A percentile compares a stretch with the other conserved stretches of the same genome.
Evolutionary conservation across 768 basidiomycete species (phyloP).

Genomic region (Kwoniella sp.): DNA sequence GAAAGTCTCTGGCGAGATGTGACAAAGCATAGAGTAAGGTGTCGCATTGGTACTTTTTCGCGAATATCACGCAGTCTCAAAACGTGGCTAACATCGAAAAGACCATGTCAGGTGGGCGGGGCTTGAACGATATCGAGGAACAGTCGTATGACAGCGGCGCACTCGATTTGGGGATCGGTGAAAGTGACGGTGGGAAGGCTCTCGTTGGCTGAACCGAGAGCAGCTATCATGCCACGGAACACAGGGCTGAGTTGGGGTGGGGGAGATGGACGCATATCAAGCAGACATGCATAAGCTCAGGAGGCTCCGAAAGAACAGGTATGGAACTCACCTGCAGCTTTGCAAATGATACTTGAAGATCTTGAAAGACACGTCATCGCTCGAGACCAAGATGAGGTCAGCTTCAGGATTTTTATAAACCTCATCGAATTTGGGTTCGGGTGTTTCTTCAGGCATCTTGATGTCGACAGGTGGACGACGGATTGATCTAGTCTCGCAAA

Average conservation of each 20-base stretch:
- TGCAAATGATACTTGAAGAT: slow-evolving; percentile 4
- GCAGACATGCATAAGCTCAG: no score
- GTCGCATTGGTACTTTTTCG: not conserved
- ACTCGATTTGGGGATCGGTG: not conserved
- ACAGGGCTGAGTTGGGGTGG: not conserved
- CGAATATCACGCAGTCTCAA: not conserved
- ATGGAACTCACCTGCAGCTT: no score
- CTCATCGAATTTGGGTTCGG: not conserved
- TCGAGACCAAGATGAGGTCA: slow-evolving; percentile 22
- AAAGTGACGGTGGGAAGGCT: not conserved
- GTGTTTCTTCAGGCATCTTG: no score
- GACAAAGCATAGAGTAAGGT: not conserved
- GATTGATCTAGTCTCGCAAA: no score
- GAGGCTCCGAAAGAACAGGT: not conserved
- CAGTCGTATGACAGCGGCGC: not conserved
- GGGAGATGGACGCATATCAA: no score
- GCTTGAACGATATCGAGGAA: slow-evolving; percentile 3
- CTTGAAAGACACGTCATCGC: slow-evolving; percentile 22
- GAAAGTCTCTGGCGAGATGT: no score
- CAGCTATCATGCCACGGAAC: not conserved
- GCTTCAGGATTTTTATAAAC: slow-evolving; percentile 12
- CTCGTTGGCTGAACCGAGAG: not conserved
- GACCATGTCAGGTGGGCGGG: no score
- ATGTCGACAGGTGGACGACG: no score
- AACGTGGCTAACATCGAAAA: not conserved